Conservation (phyloP, 129 eudicot genomes). For the Helianthus annuus region HanXRQr2.0-SUNRISE NC_035449.2:8558973-8559472, state of each 20-base stretch:
- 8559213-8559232: constrained; percentile 1
- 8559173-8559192: constrained; percentile 1
- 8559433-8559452: no score
- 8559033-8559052: no score
- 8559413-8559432: no score
- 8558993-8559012: no score
- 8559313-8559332: neutral
- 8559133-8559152: neutral
- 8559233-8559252: neutral
- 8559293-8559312: neutral
- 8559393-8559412: neutral
- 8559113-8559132: neutral
- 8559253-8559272: neutral
- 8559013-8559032: no score
- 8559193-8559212: neutral
- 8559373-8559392: neutral
- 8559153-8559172: neutral
- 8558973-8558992: no score
- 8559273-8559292: neutral
- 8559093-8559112: neutral
- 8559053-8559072: no score
- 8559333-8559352: neutral
- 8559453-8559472: no score
- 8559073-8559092: no score
- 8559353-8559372: neutral